Evolutionary conservation across 2,329 filamentous ascomycete genomes (phyloP).

Genomic region (Orbilia quercus): DNA sequence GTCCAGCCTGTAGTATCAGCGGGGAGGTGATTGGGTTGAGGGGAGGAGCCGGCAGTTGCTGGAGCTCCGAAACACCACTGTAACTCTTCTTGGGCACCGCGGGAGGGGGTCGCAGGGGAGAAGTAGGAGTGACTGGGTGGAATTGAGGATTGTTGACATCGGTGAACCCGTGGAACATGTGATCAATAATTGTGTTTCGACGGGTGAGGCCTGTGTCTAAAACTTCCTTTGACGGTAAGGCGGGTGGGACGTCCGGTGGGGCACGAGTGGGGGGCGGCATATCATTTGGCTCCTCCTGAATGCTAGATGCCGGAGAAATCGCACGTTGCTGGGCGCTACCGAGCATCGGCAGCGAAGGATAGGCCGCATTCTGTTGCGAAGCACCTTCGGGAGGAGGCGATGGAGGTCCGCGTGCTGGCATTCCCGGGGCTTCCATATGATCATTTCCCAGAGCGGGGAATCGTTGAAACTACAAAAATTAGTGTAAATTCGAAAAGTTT

Average conservation of each 20-base stretch:
- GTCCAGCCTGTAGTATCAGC: conserved; percentile 71
- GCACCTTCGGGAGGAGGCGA: conserved; percentile 28
- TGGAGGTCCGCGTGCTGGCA: conserved; percentile 22
- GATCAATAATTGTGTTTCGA: conserved; percentile 59
- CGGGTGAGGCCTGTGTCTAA: conserved; percentile 31
- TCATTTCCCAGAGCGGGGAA: conserved; percentile 56
- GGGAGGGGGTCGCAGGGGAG: conserved; percentile 66
- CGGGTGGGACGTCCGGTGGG: conserved; percentile 35
- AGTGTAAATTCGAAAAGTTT: conserved; percentile 6
- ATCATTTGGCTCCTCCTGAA: conserved; percentile 23
- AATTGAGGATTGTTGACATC: conserved; percentile 61
- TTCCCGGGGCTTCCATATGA: conserved; percentile 19
- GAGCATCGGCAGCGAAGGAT: conserved; percentile 36
- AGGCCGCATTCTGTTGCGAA: conserved; percentile 19
- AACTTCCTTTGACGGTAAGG: conserved; percentile 33
- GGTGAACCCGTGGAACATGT: conserved; percentile 60
- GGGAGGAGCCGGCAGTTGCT: conserved; percentile 81
- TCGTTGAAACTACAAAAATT: conserved; percentile 58
- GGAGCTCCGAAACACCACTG: conserved; percentile 77
- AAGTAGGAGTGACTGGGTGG: conserved; percentile 59
- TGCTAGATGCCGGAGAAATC: conserved; percentile 30
- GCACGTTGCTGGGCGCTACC: conserved; percentile 21
- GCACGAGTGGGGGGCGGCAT: conserved; percentile 38
- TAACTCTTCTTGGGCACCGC: conserved; percentile 75
- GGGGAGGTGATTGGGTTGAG: conserved; percentile 74